Percentiles rank a stretch among this genome's conserved stretches.
Conservation (phyloP, 129 eudicot species). For the Saussurea involucrata region DNA sequence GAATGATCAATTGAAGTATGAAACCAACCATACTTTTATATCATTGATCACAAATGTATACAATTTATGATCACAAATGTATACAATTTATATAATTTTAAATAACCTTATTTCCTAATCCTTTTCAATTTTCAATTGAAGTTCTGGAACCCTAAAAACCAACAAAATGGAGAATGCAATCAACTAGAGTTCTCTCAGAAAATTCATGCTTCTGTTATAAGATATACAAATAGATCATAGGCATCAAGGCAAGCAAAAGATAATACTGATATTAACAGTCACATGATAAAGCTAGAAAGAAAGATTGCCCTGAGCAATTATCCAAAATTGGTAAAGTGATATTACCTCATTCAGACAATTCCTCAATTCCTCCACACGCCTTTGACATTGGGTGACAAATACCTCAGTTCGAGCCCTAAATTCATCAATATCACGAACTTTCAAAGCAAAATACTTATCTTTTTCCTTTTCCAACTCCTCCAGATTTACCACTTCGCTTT, state of each 20-base stretch:
- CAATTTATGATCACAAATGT: neutral
- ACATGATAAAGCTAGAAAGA: neutral
- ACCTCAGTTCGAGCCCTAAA: conserved; percentile 29
- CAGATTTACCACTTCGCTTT: conserved; percentile 41
- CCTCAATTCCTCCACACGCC: conserved; percentile 39
- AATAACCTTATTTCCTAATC: neutral
- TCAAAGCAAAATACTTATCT: conserved; percentile 25
- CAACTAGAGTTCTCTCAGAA: neutral
- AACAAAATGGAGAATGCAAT: neutral
- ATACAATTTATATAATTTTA: neutral
- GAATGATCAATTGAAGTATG: conserved; percentile 2
- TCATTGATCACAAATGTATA: neutral
- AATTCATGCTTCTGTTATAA: neutral
- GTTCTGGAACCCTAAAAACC: neutral
- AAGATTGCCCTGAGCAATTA: neutral
- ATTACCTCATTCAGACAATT: conserved; percentile 37
- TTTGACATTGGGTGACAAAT: conserved; percentile 24
- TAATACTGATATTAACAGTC: neutral
- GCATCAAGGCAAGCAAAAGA: neutral
- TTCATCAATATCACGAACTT: conserved; percentile 37
- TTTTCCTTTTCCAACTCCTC: conserved; percentile 48
- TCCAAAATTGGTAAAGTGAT: neutral
- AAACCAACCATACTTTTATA: conserved; percentile 17
- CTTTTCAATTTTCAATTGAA: neutral
- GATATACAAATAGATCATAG: neutral